Conservation (phyloP, 2,329 filamentous ascomycete species). For the Fusarium pseudocircinatum region DNA sequence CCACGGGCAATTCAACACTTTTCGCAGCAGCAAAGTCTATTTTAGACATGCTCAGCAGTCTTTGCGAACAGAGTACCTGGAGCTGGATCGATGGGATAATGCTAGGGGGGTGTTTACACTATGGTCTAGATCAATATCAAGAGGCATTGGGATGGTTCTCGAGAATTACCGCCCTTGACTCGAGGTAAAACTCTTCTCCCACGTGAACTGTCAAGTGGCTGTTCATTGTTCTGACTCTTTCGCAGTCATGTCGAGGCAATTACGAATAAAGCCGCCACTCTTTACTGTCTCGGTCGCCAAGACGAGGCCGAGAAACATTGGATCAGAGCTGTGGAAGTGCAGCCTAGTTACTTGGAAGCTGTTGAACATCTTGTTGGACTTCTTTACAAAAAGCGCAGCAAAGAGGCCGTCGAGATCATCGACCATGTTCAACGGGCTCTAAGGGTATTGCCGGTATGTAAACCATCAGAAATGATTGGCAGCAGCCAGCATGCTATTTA, state of each 20-base stretch:
- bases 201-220: slow-evolving; percentile 45
- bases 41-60: slow-evolving; percentile 74
- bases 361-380: slow-evolving; percentile 93
- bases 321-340: slow-evolving; percentile 82
- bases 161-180: slow-evolving; percentile 66
- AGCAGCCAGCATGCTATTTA: slow-evolving; percentile 1
- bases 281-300: slow-evolving; percentile 83
- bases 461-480: slow-evolving; percentile 1
- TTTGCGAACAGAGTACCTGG: slow-evolving; percentile 85
- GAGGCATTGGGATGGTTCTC: slow-evolving; percentile 80
- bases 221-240: slow-evolving; percentile 45
- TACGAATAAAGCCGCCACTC: slow-evolving; percentile 89
- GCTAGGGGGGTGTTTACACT: slow-evolving; percentile 89
- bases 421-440: slow-evolving; percentile 82
- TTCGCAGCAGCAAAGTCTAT: slow-evolving; percentile 69
- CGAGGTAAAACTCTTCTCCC: slow-evolving; percentile 56
- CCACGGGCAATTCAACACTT: slow-evolving; percentile 49
- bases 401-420: slow-evolving; percentile 88
- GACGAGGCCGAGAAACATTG: slow-evolving; percentile 88
- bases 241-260: slow-evolving; percentile 87
- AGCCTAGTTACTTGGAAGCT: slow-evolving; percentile 91
- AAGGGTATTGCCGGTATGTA: slow-evolving; percentile 51
- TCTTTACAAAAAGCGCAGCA: slow-evolving; percentile 82
- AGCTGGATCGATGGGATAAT: slow-evolving; percentile 94
- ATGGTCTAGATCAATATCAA: slow-evolving; percentile 85